Conservation (phyloP, 495 filamentous ascomycete genomes). For the Cenococcum geophilum region DNA sequence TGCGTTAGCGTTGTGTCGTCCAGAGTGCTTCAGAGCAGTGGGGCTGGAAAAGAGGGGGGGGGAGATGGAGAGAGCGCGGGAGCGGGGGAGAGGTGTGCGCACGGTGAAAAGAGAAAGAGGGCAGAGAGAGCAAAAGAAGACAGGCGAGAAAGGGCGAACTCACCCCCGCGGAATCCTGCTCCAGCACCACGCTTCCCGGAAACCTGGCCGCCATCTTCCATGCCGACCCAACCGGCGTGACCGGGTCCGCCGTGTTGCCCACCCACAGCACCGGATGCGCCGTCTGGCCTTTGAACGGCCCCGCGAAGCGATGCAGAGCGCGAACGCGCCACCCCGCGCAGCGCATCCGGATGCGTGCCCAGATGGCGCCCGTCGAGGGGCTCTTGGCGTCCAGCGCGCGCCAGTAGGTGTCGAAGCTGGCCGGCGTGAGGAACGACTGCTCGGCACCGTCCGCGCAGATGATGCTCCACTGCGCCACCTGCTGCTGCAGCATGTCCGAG, state of each 20-base stretch:
- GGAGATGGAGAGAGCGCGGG: too few relatives aligned
- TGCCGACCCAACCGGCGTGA: conserved; percentile 47
- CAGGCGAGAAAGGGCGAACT: conserved; percentile 9
- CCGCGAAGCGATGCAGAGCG: conserved; percentile 52
- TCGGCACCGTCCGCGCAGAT: conserved; percentile 56
- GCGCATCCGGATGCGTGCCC: conserved; percentile 48
- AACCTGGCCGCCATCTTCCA: conserved; percentile 47
- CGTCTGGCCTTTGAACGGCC: conserved; percentile 47
- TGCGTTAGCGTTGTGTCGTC: too few relatives aligned
- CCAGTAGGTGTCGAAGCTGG: conserved; percentile 46
- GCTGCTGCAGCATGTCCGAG: conserved; percentile 13
- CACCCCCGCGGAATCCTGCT: conserved; percentile 50
- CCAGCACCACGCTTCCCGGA: conserved; percentile 47
- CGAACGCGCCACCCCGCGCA: conserved; percentile 48
- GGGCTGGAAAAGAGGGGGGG: too few relatives aligned
- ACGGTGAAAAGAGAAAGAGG: neutral
- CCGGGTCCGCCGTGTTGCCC: conserved; percentile 52
- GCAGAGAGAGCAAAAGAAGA: neutral
- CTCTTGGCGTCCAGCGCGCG: conserved; percentile 45
- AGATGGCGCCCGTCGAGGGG: conserved; percentile 50
- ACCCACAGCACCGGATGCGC: conserved; percentile 50
- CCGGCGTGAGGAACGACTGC: conserved; percentile 38
- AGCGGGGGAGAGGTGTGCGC: too few relatives aligned
- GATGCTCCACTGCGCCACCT: conserved; percentile 52
- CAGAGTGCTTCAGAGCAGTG: too few relatives aligned